Conservation (phyloP, 2,329 filamentous ascomycete species). For the Diplodia scrobiculata region DNA sequence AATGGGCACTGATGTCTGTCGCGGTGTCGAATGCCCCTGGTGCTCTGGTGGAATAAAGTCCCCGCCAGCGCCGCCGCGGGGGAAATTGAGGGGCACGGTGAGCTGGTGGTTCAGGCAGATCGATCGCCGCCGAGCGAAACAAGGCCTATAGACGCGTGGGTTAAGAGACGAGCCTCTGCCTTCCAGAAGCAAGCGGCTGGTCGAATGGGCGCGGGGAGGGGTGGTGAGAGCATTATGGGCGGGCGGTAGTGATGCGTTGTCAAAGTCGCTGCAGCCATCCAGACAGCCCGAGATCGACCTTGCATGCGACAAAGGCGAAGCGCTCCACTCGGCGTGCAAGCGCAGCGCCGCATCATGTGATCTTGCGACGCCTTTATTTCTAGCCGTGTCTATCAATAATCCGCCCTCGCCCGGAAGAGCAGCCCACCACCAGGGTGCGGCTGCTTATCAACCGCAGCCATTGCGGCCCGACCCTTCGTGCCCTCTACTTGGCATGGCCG, state of each 20-base stretch:
- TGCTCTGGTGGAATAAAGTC: conserved; percentile 5
- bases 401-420: too few relatives aligned
- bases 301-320: neutral
- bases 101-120: conserved; percentile 1
- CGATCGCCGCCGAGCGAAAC: conserved; percentile 8
- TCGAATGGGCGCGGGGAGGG: conserved; percentile 15
- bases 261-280: conserved; percentile 6
- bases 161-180: conserved; percentile 1
- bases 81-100: neutral
- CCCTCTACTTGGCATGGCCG: conserved; percentile 11
- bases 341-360: conserved; percentile 27
- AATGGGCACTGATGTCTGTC: conserved; percentile 8
- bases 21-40: neutral
- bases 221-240: conserved; percentile 9
- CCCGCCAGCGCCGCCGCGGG: conserved; percentile 8
- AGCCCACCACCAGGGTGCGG: conserved; percentile 8
- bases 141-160: conserved; percentile 17
- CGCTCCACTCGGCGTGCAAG: conserved; percentile 15
- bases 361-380: conserved; percentile 19
- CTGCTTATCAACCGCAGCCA: conserved; percentile 12
- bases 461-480: conserved; percentile 26
- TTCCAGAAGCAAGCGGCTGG: conserved; percentile 13
- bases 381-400: conserved; percentile 20
- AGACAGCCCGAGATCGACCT: conserved; percentile 18
- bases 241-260: conserved; percentile 24